These are phyloP conservation scores for Trametes versicolor DNA, from an alignment of 1,284 basidiomycete genomes.

Conservation along the genomic window DNA sequence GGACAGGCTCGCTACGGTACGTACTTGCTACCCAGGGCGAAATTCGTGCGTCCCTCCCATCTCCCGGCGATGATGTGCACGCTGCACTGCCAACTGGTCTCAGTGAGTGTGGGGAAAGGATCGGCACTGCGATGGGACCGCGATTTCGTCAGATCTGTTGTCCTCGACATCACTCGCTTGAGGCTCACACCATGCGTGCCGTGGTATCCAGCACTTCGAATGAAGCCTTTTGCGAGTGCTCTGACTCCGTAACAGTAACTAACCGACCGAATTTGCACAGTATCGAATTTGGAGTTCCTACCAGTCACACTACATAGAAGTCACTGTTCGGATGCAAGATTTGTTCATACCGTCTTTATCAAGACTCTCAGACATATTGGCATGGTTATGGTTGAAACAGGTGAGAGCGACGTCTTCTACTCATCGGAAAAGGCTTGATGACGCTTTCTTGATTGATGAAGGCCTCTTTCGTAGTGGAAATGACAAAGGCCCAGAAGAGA, in stretches of 20 bases:
- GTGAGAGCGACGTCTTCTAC: no score
- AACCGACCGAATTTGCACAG: no score
- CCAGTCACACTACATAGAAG: no score
- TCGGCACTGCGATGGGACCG: conserved; percentile 6
- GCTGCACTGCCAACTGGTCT: not conserved
- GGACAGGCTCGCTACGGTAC: not conserved
- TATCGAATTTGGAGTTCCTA: no score
- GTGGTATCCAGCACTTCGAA: not conserved
- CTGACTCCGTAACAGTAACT: not conserved
- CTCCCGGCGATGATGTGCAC: conserved; percentile 11
- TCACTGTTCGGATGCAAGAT: no score
- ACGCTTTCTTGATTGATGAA: no score
- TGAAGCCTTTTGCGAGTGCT: not conserved
- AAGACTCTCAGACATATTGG: no score
- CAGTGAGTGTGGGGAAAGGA: not conserved
- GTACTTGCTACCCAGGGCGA: not conserved
- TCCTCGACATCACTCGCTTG: conserved; percentile 15
- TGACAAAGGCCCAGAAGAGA: no score
- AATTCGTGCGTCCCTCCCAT: not conserved
- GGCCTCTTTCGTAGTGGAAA: no score
- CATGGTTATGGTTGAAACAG: no score
- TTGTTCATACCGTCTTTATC: no score
- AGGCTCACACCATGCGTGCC: not conserved
- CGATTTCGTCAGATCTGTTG: not conserved
- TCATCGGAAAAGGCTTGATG: no score